Conservation (phyloP, 2,329 filamentous ascomycete species). For the Monosporascus sp. region DNA sequence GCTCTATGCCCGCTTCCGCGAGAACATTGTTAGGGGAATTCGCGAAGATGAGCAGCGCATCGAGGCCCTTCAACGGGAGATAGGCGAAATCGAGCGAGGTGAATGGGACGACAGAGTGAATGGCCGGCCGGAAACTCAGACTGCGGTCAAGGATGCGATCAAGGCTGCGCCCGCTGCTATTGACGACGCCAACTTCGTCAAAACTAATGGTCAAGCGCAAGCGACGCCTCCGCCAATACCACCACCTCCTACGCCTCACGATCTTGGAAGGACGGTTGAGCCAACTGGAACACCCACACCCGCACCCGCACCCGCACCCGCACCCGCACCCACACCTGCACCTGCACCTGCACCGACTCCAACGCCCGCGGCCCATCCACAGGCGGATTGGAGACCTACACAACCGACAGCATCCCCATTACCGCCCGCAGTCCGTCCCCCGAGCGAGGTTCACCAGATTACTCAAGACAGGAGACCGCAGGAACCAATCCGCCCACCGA, state of each 20-base stretch:
- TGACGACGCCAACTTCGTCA: slow-evolving; percentile 11
- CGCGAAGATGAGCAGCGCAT: slow-evolving; percentile 67
- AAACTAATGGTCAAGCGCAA: slow-evolving; percentile 16
- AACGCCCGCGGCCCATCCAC: slow-evolving; percentile 13
- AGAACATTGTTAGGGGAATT: slow-evolving; percentile 64
- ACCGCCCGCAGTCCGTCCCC: slow-evolving; percentile 10
- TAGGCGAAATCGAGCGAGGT: slow-evolving; percentile 61
- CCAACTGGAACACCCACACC: slow-evolving; percentile 4
- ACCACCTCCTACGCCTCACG: slow-evolving; percentile 10
- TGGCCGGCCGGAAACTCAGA: slow-evolving; percentile 9
- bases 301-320: slow-evolving; percentile 12
- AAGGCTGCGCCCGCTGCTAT: slow-evolving; percentile 10
- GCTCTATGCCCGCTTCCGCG: slow-evolving; percentile 70
- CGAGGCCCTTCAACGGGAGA: slow-evolving; percentile 59
- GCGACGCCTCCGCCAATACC: slow-evolving; percentile 14
- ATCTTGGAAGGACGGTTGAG: slow-evolving; percentile 12
- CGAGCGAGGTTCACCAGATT: slow-evolving; percentile 18
- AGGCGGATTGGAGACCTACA: slow-evolving; percentile 17
- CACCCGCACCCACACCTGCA: slow-evolving; percentile 10
- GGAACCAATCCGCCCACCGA: slow-evolving; percentile 14
- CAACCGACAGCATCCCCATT: slow-evolving; percentile 21
- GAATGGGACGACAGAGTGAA: slow-evolving; percentile 20
- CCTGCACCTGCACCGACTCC: slow-evolving; percentile 12
- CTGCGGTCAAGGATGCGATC: slow-evolving; percentile 8
- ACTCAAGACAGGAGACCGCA: slow-evolving; percentile 18